Evolutionary conservation across 371 early-diverging fungal species (phyloP).

Genomic region (Mucor circinelloides): DNA sequence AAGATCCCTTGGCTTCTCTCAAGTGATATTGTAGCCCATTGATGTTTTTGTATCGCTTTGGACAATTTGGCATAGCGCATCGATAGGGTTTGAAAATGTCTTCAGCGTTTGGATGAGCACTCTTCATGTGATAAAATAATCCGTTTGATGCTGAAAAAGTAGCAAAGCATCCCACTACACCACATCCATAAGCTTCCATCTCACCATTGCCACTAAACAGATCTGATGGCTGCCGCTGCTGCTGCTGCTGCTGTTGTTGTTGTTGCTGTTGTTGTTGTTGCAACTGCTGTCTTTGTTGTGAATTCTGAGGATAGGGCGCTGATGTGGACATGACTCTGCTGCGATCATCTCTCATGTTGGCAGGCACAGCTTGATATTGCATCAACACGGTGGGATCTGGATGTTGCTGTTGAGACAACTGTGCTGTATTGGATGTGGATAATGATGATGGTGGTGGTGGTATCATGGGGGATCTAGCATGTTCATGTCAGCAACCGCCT

Average conservation of each 20-base stretch:
- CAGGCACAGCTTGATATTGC: constrained; percentile 14
- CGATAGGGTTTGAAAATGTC: constrained; percentile 66
- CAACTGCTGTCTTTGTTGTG: background rate
- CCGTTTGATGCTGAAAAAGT: constrained; percentile 62
- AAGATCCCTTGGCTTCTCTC: constrained; percentile 72
- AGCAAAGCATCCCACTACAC: constrained; percentile 58
- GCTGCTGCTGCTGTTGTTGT: background rate
- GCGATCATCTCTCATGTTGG: constrained; percentile 7
- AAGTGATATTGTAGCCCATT: constrained; percentile 96
- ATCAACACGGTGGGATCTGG: constrained; percentile 18
- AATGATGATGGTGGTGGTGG: background rate
- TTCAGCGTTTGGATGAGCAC: constrained; percentile 52
- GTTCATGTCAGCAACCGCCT: background rate
- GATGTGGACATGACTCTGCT: background rate
- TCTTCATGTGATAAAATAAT: constrained; percentile 72
- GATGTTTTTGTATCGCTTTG: constrained; percentile 93
- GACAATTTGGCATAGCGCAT: constrained; percentile 83
- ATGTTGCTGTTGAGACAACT: background rate
- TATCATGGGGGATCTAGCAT: constrained; percentile 1
- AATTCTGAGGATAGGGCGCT: background rate
- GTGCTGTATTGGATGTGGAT: background rate
- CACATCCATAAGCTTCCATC: constrained; percentile 72
- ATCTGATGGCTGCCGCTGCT: constrained; percentile 11
- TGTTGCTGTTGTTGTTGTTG: constrained; percentile 3
- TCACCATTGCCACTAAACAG: constrained; percentile 11